Evolutionary conservation across 2,329 filamentous ascomycete genomes (phyloP), one percentile per base, ranked within the genome.

Genomic region (Davidsoniella australis): DNA sequence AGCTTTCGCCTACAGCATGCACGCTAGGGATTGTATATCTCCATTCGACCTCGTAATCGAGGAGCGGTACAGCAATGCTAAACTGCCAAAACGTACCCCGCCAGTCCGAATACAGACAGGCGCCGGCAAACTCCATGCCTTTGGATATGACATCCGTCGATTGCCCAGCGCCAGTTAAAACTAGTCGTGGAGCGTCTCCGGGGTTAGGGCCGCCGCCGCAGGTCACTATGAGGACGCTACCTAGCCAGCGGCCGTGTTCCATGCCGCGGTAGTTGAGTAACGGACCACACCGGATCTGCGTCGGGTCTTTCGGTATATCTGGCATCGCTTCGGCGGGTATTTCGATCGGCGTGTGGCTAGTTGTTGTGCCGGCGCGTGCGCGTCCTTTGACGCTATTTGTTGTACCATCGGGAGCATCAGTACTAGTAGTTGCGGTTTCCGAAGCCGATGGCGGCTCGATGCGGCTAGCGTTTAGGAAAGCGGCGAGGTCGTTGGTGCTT

Each of bases 51-150:
- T 94, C 86, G 52, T 63, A 66, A 12, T 70, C 63, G 47, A 76
- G 75, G 54, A 98, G 75, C 54, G 88, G 83, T 37, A 94, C 76
- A 56, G 79, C 72, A 29, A 98, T 63, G 57, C 82, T 81, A 65
- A 96, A 98, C 51, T 81, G 75, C 91, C 91, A 98, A 63, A 98
- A 98, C 0, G 89, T 96, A 71, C 80, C 66, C 65, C 72, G 66
- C 44, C 66, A 63, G 58, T 81, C 72, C 61, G 81, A 74, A 78
- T 81, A 67, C 65, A 89, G 60, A 71, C 73, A 66, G 64, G 68
- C 57, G 69, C 69, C 61, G 62, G 66, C 59, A 68, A 86, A 44
- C 43, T 54, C 45, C 5, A 52, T 48, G 29, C 23, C 23, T 12
- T 50, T 23, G 4, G 26, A 29, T 8, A 33, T 33, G 26, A 33